Base-by-base conservation (phyloP, 1,284 basidiomycete species). In the Ceraceosorus guamensis region DNA sequence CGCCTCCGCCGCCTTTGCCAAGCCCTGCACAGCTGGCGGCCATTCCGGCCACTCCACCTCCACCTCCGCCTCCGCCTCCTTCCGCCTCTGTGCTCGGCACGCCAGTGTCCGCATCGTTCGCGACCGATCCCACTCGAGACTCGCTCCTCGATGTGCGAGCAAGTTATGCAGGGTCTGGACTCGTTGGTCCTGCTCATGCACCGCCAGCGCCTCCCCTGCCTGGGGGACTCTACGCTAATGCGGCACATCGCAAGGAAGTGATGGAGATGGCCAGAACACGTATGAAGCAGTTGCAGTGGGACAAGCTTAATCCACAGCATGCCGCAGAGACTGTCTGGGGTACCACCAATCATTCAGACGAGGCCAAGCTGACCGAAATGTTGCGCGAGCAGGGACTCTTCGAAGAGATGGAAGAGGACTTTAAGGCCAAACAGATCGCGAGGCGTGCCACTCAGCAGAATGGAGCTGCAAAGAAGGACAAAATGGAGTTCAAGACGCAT, bases 211-310 rank as follows among this genome's bases (percentile, higher is more conserved):
- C 73, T 14, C 65, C 61, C 64, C 92, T 93, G 87, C 80, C 95
- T 48, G 60, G 60, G 2, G 41, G 65, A 13, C 65, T 71, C 30
- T 63, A 57, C 43, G 55, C 60, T n/a, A 59, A 62, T 31, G 59
- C 62, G 33, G 53, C 66, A 13, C 66, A 54, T 34, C 67, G 91
- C 52, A 96, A 97, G 77, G 89, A 90, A 70, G 84, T 96, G 66
- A 80, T 84, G 1, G 83, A 91, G 52, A 86, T 88, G 50, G 89
- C 92, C 1, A 85, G 83, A 59, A 86, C 84, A 51, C 91, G 91
- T 80, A 92, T 97, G 88, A 97, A 97, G 78, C 91, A 97, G 77
- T 80, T 98, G 49, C 93, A 98, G 74, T 98, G 95, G 93, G 93
- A 98, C 77, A 98, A 97, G 76, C 67, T 76, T 6, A 66, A 69